Conservation (phyloP, 2,329 filamentous ascomycete genomes). For the Trichoderma citrinoviride region DNA sequence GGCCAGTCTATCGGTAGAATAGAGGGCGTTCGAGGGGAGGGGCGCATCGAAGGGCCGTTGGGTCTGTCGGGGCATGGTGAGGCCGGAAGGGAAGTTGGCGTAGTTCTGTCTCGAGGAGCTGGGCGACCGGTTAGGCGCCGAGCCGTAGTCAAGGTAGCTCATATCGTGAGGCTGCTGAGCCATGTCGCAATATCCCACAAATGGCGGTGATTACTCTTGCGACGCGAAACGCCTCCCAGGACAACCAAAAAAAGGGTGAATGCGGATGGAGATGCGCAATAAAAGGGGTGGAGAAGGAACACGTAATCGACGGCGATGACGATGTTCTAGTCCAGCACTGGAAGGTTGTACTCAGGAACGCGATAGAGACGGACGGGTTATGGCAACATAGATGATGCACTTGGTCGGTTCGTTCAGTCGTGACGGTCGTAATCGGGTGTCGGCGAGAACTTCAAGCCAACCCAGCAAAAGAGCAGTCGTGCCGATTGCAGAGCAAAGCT, state of each 20-base stretch:
- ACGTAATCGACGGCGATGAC: conserved; percentile 5
- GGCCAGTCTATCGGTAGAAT: conserved; percentile 66
- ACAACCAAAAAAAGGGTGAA: background rate
- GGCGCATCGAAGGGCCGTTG: conserved; percentile 78
- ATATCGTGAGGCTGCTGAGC: conserved; percentile 59
- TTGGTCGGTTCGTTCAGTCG: conserved; percentile 22
- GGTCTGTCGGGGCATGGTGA: conserved; percentile 48
- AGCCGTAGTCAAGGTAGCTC: conserved; percentile 67
- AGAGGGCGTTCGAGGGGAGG: conserved; percentile 62
- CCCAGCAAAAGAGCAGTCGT: conserved; percentile 9
- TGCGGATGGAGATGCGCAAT: background rate
- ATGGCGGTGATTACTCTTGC: conserved; percentile 28
- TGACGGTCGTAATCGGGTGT: conserved; percentile 22
- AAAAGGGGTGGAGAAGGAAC: conserved; percentile 18
- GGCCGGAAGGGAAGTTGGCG: conserved; percentile 47
- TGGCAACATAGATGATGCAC: conserved; percentile 16
- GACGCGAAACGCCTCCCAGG: conserved; percentile 27
- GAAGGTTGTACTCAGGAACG: conserved; percentile 11
- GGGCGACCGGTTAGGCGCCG: conserved; percentile 60
- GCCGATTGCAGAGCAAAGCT: background rate
- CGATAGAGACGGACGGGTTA: conserved; percentile 16
- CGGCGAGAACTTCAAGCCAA: conserved; percentile 1
- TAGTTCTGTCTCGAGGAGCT: conserved; percentile 65
- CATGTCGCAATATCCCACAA: conserved; percentile 31
- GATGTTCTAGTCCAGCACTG: conserved; percentile 1